Base-by-base conservation (phyloP, 2,329 filamentous ascomycete genomes). In the Magnaporthiopsis incrustans region DNA sequence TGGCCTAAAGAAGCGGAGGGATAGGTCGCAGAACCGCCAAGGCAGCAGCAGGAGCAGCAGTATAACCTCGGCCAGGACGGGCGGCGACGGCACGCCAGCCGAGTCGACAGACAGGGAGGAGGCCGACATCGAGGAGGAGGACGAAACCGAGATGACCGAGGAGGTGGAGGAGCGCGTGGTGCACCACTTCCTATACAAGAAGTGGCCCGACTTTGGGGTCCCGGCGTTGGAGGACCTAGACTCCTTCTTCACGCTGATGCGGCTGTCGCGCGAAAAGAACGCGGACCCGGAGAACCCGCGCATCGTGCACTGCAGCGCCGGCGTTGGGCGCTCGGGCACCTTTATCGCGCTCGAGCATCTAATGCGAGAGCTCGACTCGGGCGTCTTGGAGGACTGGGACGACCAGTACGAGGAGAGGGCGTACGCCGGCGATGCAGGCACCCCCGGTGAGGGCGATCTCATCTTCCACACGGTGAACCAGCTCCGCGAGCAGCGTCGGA, bases 331-430 rank as follows among this genome's bases (percentile, higher is more conserved):
- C 64, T 96, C 91, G 10, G 95, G 95, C 44, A 98, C 95, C 0
- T 99, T 98, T 73, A 97, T 99, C 71, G 90, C 92, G 1, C 83
- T 99, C n/a, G 95, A 98, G 76, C 92, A 96, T 75, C 84, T 99
- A 32, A 82, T 96, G 67, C 84, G 88, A 50, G 92, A 97, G 75
- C 82, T 98, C 12, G 87, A 91, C 32, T 83, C 87, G 7, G 94
- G 92, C 61, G 82, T 87, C 27, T 77, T 96, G 61, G 79, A 84
- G 67, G 73, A 78, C 30, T 77, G 77, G 65, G 77, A 80, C 63
- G 69, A 70, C 53, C 27, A 44, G 35, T 33, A 30, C 30, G 22
- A 53, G 6, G 44, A n/a, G 60, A 79, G 84, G 67, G 72, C 78
- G 30, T 77, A 77, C 66, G 77, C 80, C 63, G 69, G 70, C 57